These are phyloP conservation scores for Marchantia polymorpha DNA, from an alignment of 225 moss, liverwort and hornwort genomes.

Conservation along the genomic window DNA sequence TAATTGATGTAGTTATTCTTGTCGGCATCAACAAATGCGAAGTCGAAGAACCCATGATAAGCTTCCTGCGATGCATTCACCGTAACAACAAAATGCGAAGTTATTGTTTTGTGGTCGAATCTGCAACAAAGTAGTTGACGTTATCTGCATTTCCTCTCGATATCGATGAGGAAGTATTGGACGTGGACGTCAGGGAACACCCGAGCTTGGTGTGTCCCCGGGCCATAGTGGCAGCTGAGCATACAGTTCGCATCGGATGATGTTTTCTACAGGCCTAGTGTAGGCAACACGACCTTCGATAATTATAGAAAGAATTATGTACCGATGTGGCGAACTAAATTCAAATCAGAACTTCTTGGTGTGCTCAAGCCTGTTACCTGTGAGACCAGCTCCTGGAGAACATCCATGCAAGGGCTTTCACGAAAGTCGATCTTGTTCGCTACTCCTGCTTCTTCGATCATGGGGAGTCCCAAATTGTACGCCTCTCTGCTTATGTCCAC, in stretches of 20 bases:
- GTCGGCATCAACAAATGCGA: conserved; percentile 53
- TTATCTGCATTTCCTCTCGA: no score
- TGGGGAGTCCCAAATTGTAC: conserved; percentile 59
- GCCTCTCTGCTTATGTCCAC: conserved; percentile 55
- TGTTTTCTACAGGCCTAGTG: no score
- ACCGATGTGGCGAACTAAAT: no score
- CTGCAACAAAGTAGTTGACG: neutral
- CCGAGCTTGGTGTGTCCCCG: no score
- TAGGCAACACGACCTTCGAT: no score
- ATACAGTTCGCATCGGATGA: no score
- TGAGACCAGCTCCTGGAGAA: conserved; percentile 40
- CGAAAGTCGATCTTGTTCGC: conserved; percentile 77
- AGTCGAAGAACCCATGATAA: conserved; percentile 62
- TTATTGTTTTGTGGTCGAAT: conserved; percentile 1
- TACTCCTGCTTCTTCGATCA: conserved; percentile 63
- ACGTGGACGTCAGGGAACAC: no score
- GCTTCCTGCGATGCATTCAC: conserved; percentile 37
- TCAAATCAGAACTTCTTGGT: no score
- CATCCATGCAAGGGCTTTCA: conserved; percentile 53
- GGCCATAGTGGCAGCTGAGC: no score
- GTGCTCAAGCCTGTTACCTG: conserved; percentile 39
- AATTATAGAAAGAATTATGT: no score
- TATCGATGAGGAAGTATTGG: no score
- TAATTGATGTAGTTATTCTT: conserved; percentile 73
- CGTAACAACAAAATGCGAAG: neutral